Conservation (phyloP, 345 rosid genomes). For the Syzygium aromaticum region DNA sequence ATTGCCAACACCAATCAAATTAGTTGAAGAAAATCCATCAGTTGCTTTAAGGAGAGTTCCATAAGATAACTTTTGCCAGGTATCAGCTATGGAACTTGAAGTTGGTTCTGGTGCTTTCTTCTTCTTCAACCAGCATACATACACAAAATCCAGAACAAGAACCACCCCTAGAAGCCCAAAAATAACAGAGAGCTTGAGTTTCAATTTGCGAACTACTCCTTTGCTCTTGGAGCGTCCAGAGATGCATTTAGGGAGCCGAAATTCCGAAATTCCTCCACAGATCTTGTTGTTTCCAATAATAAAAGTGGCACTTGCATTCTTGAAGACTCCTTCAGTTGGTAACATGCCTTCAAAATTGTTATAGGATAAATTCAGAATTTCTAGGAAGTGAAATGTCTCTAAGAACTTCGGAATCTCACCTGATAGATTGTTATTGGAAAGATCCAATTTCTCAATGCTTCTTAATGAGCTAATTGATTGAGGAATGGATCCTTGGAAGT, state of each 20-base stretch:
- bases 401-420: constrained; percentile 10
- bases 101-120: not conserved
- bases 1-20: not conserved
- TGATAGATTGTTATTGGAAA: constrained; percentile 19
- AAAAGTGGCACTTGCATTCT: constrained; percentile 5
- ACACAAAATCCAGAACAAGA: not conserved
- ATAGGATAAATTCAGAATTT: constrained; percentile 12
- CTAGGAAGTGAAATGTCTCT: not conserved
- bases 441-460: constrained; percentile 3
- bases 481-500: constrained; percentile 11
- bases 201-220: not conserved
- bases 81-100: not conserved
- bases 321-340: constrained; percentile 12
- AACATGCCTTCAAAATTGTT: constrained; percentile 15
- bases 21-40: not conserved
- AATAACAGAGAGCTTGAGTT: not conserved
- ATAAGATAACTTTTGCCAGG: not conserved
- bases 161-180: not conserved
- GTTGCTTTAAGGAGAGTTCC: not conserved
- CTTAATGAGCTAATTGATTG: constrained; percentile 1
- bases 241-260: not conserved
- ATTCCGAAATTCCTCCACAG: constrained; percentile 9
- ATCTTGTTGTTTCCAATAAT: constrained; percentile 15
- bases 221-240: not conserved
- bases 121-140: not conserved